These are phyloP conservation scores for Ilex asprella DNA, from an alignment of 257 asterid species.

Conservation along the genomic window DNA sequence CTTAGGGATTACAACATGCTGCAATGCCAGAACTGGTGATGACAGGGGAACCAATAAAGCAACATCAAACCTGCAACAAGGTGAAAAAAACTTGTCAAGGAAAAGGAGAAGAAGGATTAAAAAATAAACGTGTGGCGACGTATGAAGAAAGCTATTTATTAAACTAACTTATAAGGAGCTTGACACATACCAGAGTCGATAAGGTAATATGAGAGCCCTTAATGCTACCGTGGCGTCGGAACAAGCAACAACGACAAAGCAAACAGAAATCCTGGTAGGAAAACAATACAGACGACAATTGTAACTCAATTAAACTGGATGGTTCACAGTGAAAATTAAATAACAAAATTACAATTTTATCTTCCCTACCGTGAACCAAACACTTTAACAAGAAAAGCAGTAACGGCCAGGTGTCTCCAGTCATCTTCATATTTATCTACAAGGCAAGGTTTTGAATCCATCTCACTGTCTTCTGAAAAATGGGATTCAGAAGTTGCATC, in stretches of 20 bases:
- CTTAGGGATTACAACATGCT: conserved; percentile 61
- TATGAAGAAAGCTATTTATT: background rate
- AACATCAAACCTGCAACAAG: conserved; percentile 77
- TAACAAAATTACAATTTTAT: background rate
- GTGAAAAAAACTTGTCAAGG: background rate
- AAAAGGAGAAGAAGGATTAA: background rate
- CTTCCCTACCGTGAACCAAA: conserved; percentile 49
- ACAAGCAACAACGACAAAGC: conserved; percentile 82
- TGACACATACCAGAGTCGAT: conserved; percentile 59
- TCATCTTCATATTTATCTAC: conserved; percentile 70
- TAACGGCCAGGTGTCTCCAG: conserved; percentile 92
- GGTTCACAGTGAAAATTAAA: background rate
- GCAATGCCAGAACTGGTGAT: conserved; percentile 79
- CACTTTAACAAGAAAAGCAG: conserved; percentile 83
- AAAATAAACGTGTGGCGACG: background rate
- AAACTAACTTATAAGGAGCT: background rate
- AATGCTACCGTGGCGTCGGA: conserved; percentile 87
- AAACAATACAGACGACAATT: conserved; percentile 16
- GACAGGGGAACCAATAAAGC: conserved; percentile 53
- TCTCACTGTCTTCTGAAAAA: conserved; percentile 25
- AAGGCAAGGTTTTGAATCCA: conserved; percentile 25
- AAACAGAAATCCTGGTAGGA: conserved; percentile 59
- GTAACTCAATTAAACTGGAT: background rate
- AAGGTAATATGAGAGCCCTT: conserved; percentile 87
- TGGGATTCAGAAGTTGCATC: conserved; percentile 22